Base-by-base conservation (phyloP, 805 yeast genomes). In the Ogataea angusta region DNA sequence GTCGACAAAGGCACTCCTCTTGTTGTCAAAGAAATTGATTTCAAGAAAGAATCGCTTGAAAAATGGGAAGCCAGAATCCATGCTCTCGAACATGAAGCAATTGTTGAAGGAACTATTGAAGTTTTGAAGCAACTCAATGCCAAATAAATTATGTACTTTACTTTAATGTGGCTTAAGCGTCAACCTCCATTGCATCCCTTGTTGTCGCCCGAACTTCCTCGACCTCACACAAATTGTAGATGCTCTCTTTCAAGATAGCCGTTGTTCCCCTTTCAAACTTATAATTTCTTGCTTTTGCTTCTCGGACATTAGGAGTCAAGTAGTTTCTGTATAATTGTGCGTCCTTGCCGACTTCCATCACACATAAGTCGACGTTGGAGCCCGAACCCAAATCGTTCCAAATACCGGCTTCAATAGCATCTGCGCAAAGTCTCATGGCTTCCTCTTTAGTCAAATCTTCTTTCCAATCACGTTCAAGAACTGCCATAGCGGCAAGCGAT, bases 311-410 rank as follows among this genome's bases (percentile, higher is more conserved):
- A 44, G 99, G 99, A 38, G 89, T 87, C 62, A 84, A 72, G 73
- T 86, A 86, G 67, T 90, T 90, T 68, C 99, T 80, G 62, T 76
- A 70, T 41, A 91, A 73, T 47, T 75, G 78, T 8, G 98, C 96
- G 63, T 87, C 95, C 61, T 86, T 80, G 47, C 93, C 96, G 30
- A 76, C 69, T 67, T 91, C 97, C 95, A 93, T 88, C 13, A 93
- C 98, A 71, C 98, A 93, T 48, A 93, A 71, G 63, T 93, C 99
- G 26, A 93, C 98, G 60, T 93, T 93, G 21, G 99, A 93, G 62
- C 99, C 99, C 1, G 98, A 91, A 36, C 99, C 99, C 60, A 91
- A 76, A 73, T 93, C 99, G 66, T 93, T 93, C 96, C 96, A 93
- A 57, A 93, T 91, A 76, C 99, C 99, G 13, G 96, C 88, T 67